These are phyloP conservation scores for Solanum sitiens DNA, from an alignment of 257 asterid genomes.

Conservation along the genomic window DNA sequence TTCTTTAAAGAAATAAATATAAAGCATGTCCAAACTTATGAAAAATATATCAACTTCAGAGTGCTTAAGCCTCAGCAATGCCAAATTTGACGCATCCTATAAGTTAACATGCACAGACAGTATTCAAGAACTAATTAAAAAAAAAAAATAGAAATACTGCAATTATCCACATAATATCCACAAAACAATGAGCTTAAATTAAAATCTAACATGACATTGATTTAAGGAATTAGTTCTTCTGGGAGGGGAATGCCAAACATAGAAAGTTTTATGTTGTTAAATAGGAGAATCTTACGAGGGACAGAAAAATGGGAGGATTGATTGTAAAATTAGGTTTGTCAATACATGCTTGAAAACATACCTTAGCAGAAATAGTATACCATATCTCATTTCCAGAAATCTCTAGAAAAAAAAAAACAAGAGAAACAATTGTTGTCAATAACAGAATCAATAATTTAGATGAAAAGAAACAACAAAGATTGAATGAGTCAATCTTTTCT, in stretches of 20 bases:
- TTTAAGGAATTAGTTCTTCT: neutral
- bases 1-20: too few species aligned
- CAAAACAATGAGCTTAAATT: too few species aligned
- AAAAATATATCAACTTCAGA: too few species aligned
- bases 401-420: neutral
- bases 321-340: neutral
- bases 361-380: conserved; percentile 60
- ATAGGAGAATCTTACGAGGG: neutral
- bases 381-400: conserved; percentile 31
- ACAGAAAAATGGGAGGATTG: neutral
- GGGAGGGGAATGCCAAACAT: neutral
- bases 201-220: neutral
- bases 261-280: neutral
- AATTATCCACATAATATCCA: too few species aligned
- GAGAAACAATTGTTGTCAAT: neutral
- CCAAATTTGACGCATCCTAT: too few species aligned
- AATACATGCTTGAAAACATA: conserved; percentile 6
- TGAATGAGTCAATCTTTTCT: too few species aligned
- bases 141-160: too few species aligned
- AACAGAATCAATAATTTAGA: neutral
- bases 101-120: too few species aligned
- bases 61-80: too few species aligned
- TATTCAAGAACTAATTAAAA: too few species aligned
- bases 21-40: too few species aligned
- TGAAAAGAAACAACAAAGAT: neutral